Evolutionary conservation across 306 rosid genomes (phyloP), one percentile per base, ranked within the genome.

Genomic region (Corylus americana): DNA sequence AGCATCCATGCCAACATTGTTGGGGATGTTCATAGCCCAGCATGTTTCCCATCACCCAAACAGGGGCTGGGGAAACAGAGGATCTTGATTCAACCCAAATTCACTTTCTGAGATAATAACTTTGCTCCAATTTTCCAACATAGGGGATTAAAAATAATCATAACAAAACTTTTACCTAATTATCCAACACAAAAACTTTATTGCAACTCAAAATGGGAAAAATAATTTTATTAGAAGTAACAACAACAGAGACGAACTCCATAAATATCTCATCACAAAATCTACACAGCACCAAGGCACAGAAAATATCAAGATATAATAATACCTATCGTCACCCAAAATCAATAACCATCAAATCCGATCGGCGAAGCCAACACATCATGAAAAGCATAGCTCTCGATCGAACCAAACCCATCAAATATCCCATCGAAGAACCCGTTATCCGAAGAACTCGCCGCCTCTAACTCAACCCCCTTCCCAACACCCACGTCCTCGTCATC

Each of bases 381-480:
- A 22, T 78, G 58, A 8, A 85, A 84, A 66, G 75, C 61, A 47
- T 55, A 83, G 62, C 57, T 74, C 16, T 87, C 88, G 31, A 88
- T 75, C n/a, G 75, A 82, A 0, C 88, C 91, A 69, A 90, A 87
- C 77, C 79, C 88, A 74, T 82, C 87, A 12, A 88, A 78, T 55
- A 91, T 85, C 2, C 85, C 89, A 5, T 87, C 87, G 1, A 82
- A 85, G 5, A 78, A 81, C 13, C 66, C 87, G 54, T 81, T 78
- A 37, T 82, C 89, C 18, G 81, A 70, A 50, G 20, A 55, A 78
- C 18, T 73, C 0, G 11, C 53, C 61, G 62, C 73, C 44, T 27
- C 16, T 22, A 71, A 47, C 7, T 78, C 78, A 9, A 18, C 42
- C 0, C 70, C 82, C 3, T n/a, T 47, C 16, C 35, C 10, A 64